Percentiles rank a stretch among this genome's conserved stretches.
Conservation (phyloP, 1,284 basidiomycete genomes). For the Xerocomus subilludens region DNA sequence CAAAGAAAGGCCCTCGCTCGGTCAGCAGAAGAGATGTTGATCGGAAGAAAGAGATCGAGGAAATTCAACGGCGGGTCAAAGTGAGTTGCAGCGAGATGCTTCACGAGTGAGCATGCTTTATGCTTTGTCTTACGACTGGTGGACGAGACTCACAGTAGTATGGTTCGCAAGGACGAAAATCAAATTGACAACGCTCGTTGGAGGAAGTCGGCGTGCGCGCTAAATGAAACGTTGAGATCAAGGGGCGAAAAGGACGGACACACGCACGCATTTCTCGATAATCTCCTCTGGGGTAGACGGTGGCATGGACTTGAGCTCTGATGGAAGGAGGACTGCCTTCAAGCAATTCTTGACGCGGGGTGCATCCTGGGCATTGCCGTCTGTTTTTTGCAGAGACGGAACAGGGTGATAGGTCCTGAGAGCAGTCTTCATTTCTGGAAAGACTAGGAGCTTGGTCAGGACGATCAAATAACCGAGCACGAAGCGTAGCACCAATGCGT, state of each 20-base stretch:
- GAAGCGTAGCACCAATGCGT: slow-evolving; percentile 38
- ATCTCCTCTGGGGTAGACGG: slow-evolving; percentile 80
- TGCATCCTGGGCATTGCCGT: slow-evolving; percentile 75
- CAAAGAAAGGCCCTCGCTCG: slow-evolving; percentile 83
- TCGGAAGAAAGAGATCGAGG: slow-evolving; percentile 82
- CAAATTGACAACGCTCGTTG: slow-evolving; percentile 80
- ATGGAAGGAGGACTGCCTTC: slow-evolving; percentile 79
- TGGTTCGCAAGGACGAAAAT: slow-evolving; percentile 76
- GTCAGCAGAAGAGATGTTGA: slow-evolving; percentile 73
- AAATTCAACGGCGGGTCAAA: slow-evolving; percentile 82
- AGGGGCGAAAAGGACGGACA: neutral
- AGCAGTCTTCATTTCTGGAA: slow-evolving; percentile 76
- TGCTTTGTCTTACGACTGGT: neutral
- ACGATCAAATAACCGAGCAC: slow-evolving; percentile 32
- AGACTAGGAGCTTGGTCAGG: slow-evolving; percentile 55
- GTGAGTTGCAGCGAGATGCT: slow-evolving; percentile 77
- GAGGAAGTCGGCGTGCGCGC: slow-evolving; percentile 70
- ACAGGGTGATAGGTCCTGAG: slow-evolving; percentile 78
- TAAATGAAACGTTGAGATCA: slow-evolving; percentile 46
- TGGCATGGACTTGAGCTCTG: slow-evolving; percentile 73
- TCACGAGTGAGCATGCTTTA: slow-evolving; percentile 28
- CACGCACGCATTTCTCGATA: slow-evolving; percentile 67
- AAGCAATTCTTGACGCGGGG: slow-evolving; percentile 78
- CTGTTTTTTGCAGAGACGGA: slow-evolving; percentile 72
- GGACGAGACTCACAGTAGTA: slow-evolving; percentile 63